Evolutionary conservation across 768 basidiomycete species (phyloP).

Genomic region (Boletales sp.): DNA sequence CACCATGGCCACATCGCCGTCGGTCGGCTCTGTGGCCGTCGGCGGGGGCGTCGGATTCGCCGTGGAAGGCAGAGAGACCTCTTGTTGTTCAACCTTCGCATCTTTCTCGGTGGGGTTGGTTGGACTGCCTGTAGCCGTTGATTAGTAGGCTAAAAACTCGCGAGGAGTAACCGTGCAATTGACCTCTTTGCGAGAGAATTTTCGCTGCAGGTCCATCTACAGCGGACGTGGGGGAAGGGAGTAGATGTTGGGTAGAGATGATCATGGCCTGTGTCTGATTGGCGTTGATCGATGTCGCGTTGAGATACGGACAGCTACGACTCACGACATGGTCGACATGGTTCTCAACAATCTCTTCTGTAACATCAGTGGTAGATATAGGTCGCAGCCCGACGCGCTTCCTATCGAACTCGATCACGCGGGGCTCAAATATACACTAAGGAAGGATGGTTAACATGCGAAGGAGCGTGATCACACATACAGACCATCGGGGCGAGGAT

Average conservation of each 20-base stretch:
- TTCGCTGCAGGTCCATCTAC: conserved; percentile 25
- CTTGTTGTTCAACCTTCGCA: conserved; percentile 34
- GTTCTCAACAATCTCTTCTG: conserved; percentile 71
- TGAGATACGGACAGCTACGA: neutral
- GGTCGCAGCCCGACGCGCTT: conserved; percentile 54
- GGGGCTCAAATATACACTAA: conserved; percentile 91
- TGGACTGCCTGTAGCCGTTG: conserved; percentile 17
- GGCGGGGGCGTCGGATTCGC: conserved; percentile 32
- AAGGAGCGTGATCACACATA: conserved; percentile 3
- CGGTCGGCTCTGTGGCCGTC: conserved; percentile 13
- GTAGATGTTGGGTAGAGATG: conserved; percentile 82
- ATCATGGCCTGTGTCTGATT: conserved; percentile 87
- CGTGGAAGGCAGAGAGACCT: conserved; percentile 30
- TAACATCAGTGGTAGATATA: conserved; percentile 55
- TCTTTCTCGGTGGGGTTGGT: conserved; percentile 20
- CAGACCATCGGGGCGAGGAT: conserved; percentile 91
- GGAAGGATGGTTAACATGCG: neutral
- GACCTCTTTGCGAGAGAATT: conserved; percentile 28
- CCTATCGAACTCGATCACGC: conserved; percentile 84
- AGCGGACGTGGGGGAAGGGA: conserved; percentile 38
- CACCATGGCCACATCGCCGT: conserved; percentile 37
- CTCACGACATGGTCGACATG: conserved; percentile 51
- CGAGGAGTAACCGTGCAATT: neutral
- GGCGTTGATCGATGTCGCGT: conserved; percentile 1
- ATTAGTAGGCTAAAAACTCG: neutral